Conservation (phyloP, 2,329 filamentous ascomycete species). For the Orbilia blumenaviensis region DNA sequence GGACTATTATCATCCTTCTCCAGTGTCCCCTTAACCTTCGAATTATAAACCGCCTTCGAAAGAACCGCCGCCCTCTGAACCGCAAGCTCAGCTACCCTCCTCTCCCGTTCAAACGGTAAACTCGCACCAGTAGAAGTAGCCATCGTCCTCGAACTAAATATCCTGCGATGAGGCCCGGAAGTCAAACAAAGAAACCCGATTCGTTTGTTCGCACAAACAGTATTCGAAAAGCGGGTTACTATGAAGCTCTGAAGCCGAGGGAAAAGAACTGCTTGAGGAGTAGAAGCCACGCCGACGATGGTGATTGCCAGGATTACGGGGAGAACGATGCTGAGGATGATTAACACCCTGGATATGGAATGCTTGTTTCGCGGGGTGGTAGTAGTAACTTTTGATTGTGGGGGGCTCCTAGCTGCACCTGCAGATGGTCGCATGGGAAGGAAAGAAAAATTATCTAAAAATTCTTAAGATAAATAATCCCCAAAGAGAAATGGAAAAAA, state of each 20-base stretch:
- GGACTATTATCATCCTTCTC: slow-evolving; percentile 95
- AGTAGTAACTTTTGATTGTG: no score
- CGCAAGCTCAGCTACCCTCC: slow-evolving; percentile 83
- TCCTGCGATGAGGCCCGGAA: not conserved
- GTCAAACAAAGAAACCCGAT: slow-evolving; percentile 3
- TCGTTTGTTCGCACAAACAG: not conserved
- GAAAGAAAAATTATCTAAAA: not conserved
- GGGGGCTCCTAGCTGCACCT: not conserved
- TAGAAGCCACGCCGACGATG: slow-evolving; percentile 23
- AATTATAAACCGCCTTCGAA: slow-evolving; percentile 80
- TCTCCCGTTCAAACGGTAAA: slow-evolving; percentile 75
- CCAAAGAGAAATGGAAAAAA: not conserved
- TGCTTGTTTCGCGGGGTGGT: not conserved
- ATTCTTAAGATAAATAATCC: not conserved
- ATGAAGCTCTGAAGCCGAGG: not conserved
- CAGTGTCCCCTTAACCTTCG: slow-evolving; percentile 92
- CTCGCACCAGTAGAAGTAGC: not conserved
- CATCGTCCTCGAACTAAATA: slow-evolving; percentile 24
- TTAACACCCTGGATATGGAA: not conserved
- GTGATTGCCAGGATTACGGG: slow-evolving; percentile 22
- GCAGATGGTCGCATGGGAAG: not conserved
- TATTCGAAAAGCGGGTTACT: not conserved
- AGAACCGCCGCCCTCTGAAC: slow-evolving; percentile 83
- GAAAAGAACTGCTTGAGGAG: slow-evolving; percentile 8
- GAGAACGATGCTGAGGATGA: not conserved